A percentile compares a stretch with the other conserved stretches of the same genome.
Conservation (phyloP, 202 grass and related monocot species). For the Zizania palustris region DNA sequence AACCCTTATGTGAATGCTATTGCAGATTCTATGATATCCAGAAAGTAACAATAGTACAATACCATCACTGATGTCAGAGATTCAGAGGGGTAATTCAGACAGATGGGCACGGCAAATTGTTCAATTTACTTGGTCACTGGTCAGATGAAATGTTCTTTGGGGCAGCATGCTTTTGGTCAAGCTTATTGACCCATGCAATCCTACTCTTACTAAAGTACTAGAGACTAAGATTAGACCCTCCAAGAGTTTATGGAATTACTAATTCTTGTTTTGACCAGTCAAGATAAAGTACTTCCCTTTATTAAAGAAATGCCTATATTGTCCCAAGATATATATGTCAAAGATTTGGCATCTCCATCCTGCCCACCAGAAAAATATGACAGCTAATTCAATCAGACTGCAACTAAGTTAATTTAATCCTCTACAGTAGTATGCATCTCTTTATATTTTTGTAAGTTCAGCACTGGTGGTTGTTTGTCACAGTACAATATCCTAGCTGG, state of each 20-base stretch:
- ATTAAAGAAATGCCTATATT: not conserved
- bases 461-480: not conserved
- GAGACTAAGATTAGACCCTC: not conserved
- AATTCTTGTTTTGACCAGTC: constrained; percentile 22
- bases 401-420: not conserved
- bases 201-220: not conserved
- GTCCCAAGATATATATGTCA: not conserved
- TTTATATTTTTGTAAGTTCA: constrained; percentile 2
- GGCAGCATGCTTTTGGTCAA: constrained; percentile 12
- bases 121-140: not conserved
- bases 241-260: not conserved
- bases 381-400: not conserved
- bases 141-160: not conserved
- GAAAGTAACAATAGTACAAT: no score
- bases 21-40: no score
- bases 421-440: not conserved
- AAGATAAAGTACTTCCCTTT: not conserved
- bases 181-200: not conserved
- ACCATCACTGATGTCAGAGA: constrained; percentile 45
- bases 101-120: not conserved
- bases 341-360: not conserved
- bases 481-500: not conserved
- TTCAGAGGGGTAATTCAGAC: not conserved
- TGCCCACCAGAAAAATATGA: not conserved
- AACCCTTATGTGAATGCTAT: no score